Conservation (phyloP, 108 stramenopile genomes). For the Poteriospumella lacustris region DNA sequence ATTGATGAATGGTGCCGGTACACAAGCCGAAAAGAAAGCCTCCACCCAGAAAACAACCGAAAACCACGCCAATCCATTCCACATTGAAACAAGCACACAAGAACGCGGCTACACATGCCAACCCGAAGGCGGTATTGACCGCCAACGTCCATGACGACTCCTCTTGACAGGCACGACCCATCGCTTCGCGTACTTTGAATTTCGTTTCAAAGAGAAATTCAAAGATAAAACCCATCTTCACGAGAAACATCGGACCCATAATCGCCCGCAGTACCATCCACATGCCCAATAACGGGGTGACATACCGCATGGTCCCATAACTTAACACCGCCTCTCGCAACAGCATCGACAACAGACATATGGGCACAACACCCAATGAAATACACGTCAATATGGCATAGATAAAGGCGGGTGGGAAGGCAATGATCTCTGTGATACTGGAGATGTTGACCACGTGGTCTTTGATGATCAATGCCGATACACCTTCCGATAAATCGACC, state of each 20-base stretch:
- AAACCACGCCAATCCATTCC: not conserved
- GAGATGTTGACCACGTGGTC: not conserved
- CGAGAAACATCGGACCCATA: not conserved
- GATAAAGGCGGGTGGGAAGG: not conserved
- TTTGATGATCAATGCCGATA: not conserved
- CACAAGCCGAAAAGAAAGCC: not conserved
- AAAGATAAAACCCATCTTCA: not conserved
- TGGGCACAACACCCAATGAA: not conserved
- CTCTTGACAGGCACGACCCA: not conserved
- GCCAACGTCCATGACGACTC: not conserved
- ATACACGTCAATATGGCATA: not conserved
- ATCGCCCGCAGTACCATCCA: not conserved
- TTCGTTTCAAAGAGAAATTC: not conserved
- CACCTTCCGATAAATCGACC: not conserved
- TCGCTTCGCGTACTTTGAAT: not conserved
- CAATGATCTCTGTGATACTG: not conserved
- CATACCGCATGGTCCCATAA: not conserved
- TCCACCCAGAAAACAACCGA: not conserved
- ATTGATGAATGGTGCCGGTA: not conserved
- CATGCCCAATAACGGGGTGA: slow-evolving; percentile 2
- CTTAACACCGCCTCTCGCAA: not conserved
- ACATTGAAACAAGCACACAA: not conserved
- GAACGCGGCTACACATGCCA: not conserved
- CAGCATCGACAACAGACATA: not conserved
- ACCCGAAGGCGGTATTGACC: not conserved